A percentile compares a stretch with the other conserved stretches of the same genome.
Conservation (phyloP, 2,329 filamentous ascomycete species). For the Blastomyces percursus region DNA sequence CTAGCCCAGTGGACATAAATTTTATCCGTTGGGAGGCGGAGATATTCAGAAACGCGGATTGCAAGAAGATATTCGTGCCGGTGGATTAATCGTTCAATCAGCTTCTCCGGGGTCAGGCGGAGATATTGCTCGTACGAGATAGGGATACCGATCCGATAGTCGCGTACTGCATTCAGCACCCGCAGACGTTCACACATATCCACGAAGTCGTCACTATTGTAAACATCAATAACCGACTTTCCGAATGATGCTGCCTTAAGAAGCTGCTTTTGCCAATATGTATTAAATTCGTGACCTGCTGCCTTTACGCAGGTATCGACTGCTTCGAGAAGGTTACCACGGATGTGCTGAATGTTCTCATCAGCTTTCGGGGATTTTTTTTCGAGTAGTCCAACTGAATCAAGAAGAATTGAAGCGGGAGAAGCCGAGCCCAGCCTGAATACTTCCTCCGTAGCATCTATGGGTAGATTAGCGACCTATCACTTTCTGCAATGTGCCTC, state of each 20-base stretch:
- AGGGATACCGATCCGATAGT: conserved; percentile 81
- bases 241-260: conserved; percentile 96
- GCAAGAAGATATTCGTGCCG: conserved; percentile 86
- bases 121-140: conserved; percentile 91
- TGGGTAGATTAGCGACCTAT: conserved; percentile 5
- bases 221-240: conserved; percentile 92
- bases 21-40: conserved; percentile 72
- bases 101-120: conserved; percentile 73
- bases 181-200: conserved; percentile 93
- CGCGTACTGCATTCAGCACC: conserved; percentile 83
- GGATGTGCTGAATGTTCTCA: conserved; percentile 92
- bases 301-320: conserved; percentile 91
- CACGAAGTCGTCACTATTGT: conserved; percentile 97
- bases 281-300: conserved; percentile 80
- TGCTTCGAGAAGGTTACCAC: conserved; percentile 75
- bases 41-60: conserved; percentile 74
- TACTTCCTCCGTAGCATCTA: conserved; percentile 70
- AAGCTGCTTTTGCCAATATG: conserved; percentile 88
- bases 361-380: conserved; percentile 93
- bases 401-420: conserved; percentile 80
- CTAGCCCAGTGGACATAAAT: conserved; percentile 98
- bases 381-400: conserved; percentile 84
- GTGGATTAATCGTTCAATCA: conserved; percentile 78
- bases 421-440: conserved; percentile 83
- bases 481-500: not conserved